A percentile compares a stretch with the other conserved stretches of the same genome.
Evolutionary conservation across 257 asterid genomes (phyloP).

Genomic region (Scutellaria barbata): DNA sequence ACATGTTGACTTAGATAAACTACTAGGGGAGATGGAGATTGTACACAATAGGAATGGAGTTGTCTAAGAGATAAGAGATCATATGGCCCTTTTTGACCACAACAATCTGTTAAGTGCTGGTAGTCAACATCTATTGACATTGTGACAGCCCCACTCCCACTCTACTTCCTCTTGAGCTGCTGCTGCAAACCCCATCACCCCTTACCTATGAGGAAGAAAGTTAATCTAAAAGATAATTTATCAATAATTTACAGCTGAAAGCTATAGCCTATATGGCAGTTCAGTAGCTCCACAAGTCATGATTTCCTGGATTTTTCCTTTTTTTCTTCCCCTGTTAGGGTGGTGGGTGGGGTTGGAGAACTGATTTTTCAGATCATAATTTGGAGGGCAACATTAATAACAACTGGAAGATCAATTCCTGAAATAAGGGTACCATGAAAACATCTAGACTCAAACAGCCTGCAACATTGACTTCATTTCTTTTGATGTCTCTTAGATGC

Average conservation of each 20-base stretch:
- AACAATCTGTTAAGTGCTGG: neutral
- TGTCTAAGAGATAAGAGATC: neutral
- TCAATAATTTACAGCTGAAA: neutral
- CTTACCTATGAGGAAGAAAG: too few species aligned
- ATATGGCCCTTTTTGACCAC: constrained; percentile 6
- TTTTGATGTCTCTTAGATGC: too few species aligned
- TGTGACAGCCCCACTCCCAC: neutral
- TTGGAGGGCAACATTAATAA: neutral
- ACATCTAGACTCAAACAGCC: too few species aligned
- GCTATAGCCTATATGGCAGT: neutral
- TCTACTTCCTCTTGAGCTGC: too few species aligned
- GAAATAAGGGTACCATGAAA: too few species aligned
- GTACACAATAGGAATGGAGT: neutral
- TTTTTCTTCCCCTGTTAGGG: neutral
- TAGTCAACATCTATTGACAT: neutral
- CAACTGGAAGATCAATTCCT: too few species aligned
- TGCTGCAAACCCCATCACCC: too few species aligned
- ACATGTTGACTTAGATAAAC: neutral
- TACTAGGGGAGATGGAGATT: neutral
- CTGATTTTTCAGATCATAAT: neutral
- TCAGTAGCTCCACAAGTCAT: neutral
- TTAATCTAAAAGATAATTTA: too few species aligned
- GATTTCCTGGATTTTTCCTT: neutral
- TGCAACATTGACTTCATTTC: too few species aligned
- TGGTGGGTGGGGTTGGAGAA: neutral